phyloP scores from a whole-genome alignment of 2,329 filamentous ascomycete genomes.

The Diaporthe nobilis region DNA sequence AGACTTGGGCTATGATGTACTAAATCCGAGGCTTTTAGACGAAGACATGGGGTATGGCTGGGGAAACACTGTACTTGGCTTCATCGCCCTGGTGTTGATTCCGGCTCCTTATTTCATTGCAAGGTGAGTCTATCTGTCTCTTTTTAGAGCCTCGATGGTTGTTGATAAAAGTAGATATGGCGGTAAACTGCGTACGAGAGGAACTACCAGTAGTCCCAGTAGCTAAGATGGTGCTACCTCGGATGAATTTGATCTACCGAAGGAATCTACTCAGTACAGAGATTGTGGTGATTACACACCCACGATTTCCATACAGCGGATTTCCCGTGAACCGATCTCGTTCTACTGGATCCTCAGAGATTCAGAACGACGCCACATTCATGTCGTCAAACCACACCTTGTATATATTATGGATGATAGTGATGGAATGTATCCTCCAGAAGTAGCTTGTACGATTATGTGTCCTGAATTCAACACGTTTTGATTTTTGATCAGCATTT shows the following conservation, averaged over 20 bases:
- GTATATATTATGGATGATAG: no score
- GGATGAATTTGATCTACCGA: not conserved
- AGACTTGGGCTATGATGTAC: no score
- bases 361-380: no score
- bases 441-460: no score
- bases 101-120: constrained; percentile 6
- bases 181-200: not conserved
- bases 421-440: no score
- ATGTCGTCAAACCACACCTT: no score
- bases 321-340: no score
- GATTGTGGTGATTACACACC: not conserved
- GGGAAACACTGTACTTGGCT: constrained; percentile 17
- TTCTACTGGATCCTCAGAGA: no score
- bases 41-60: constrained; percentile 5
- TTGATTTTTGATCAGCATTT: no score
- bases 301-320: not conserved
- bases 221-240: not conserved
- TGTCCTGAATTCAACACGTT: no score
- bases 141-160: not conserved
- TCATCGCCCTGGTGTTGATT: not conserved
- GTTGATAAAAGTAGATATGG: not conserved
- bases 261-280: not conserved
- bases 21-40: not conserved
- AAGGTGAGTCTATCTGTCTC: not conserved
- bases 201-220: not conserved